These are phyloP conservation scores for Aspergillus egyptiacus DNA, from an alignment of 495 filamentous ascomycete species.

Conservation along the genomic window DNA sequence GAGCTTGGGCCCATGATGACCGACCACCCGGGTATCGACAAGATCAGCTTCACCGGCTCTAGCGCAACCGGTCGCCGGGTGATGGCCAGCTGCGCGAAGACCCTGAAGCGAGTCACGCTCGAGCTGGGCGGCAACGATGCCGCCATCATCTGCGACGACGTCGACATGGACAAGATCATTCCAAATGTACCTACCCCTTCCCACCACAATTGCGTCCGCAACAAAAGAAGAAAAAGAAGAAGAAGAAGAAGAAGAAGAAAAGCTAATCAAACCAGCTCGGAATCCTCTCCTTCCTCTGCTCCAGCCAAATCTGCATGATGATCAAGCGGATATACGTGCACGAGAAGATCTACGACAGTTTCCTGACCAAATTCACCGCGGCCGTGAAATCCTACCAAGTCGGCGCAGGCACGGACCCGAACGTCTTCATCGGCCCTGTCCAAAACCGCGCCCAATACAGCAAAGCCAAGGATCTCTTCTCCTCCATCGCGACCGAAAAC, in stretches of 20 bases:
- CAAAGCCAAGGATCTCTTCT: constrained; percentile 43
- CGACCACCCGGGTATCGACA: constrained; percentile 54
- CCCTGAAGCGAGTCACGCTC: constrained; percentile 54
- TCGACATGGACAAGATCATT: constrained; percentile 53
- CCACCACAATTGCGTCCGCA: too few species aligned
- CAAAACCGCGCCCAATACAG: constrained; percentile 54
- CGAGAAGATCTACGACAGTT: constrained; percentile 55
- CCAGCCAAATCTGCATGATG: constrained; percentile 44
- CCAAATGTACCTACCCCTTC: constrained; percentile 34
- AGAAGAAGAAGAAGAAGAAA: background rate
- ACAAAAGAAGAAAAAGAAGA: too few species aligned
- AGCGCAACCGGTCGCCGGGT: constrained; percentile 58
- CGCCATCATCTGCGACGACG: constrained; percentile 58
- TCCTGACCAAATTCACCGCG: constrained; percentile 48
- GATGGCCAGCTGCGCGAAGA: constrained; percentile 53
- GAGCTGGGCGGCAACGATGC: constrained; percentile 64
- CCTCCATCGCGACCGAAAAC: constrained; percentile 37
- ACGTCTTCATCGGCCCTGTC: constrained; percentile 47
- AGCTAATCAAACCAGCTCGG: too few species aligned
- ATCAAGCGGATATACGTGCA: constrained; percentile 64
- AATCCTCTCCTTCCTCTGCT: constrained; percentile 51
- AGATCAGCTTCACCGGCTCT: constrained; percentile 67
- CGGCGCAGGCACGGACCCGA: constrained; percentile 34
- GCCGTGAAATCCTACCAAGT: constrained; percentile 45
- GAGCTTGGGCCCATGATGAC: constrained; percentile 55